Evolutionary conservation across 2,329 filamentous ascomycete species (phyloP), one percentile per base, ranked within the genome.

Genomic region (Furcasterigmium sp.): DNA sequence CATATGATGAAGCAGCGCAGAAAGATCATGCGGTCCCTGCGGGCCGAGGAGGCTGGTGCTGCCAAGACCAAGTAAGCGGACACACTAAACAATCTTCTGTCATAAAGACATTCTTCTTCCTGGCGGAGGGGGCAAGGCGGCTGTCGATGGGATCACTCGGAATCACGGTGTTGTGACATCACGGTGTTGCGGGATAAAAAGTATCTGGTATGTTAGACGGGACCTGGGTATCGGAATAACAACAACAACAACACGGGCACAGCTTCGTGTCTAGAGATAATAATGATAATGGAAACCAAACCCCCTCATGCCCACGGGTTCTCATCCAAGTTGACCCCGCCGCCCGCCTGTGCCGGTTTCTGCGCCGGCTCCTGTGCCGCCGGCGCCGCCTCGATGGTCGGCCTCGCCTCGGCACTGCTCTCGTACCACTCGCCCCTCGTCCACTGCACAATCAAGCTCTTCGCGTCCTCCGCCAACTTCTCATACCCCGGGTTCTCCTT

Each of bases 1-100:
- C 87, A 98, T 66, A 97, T 98, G 93, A 87, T 97, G 74, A 75
- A 76, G 48, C 93, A 98, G 75, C 76, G 91, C 54, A 76, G 80
- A 52, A 95, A 89, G 76, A 80, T 91, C 42, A 71, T 89, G 70
- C 78, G 80, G 43, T 77, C 74, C 32, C 78, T 82, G 58, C 78
- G 76, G 64, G 55, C 61, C 21, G 56, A 70, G 51, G 59, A 67
- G 38, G 55, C 38, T 8, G 36, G 28, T 10, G 35, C 26, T n/a
- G 42, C 45, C 18, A 46, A 47, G 46, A 46, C 46, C 28, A 47
- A 39, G 29, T 44, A 13, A 32, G 21, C 28, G 13, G 25, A 28
- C 8, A 28, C 25, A 13, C n/a, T n/a, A n/a, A n/a, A n/a, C n/a
- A n/a, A n/a, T n/a, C n/a, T n/a, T n/a, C n/a, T n/a, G n/a, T n/a